Base-by-base conservation (phyloP, 176 grass and related monocot species). In the Cenchrus fungigraminus region DNA sequence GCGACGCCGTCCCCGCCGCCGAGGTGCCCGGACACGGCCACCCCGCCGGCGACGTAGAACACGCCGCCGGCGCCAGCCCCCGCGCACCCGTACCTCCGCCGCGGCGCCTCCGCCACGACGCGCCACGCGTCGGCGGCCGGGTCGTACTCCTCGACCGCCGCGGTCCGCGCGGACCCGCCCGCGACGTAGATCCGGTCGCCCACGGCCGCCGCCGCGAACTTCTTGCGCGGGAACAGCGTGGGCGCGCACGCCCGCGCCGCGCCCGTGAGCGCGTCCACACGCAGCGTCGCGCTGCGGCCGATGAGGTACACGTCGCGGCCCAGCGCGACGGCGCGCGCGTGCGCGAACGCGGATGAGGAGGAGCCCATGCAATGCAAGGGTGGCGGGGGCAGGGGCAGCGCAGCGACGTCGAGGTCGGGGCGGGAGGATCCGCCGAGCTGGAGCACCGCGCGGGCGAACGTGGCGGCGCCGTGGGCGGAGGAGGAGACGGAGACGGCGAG, bases 81-180 rank as follows among this genome's bases (percentile, higher is more conserved):
- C 6, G 87, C 76, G 84, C 95, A 98, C 1, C 92, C 95, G 79
- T 98, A 98, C 47, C 95, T 82, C 66, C 89, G 76, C 8, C 84
- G 84, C 16, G 89, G 92, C 9, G 93, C 91, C 42, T 98, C 89
- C 8, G 75, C 76, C 1, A 95, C 82, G 20, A 93, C 87, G 43
- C 87, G 87, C 95, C 95, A 98, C 22, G 78, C 86, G 83, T 95
- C 87, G 31, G 55, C 40, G 1, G 58, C 54, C 12, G 95, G 92
- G 66, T 95, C 92, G 88, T 98, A 98, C 92, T 98, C 92, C 85
- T 98, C 95, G 2, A 98, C 90, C 9, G 92, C 89, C 2, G 85
- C 88, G 0, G 90, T 93, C 1, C 92, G 74, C 8, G 92, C 83
- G 1, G 89, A 88, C 12, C 95, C 95, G 28, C 95, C 95, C 5